Percentiles rank a stretch among this genome's conserved stretches.
Evolutionary conservation across 169 alveolate species (phyloP).

Genomic region (Toxoplasma gondii): DNA sequence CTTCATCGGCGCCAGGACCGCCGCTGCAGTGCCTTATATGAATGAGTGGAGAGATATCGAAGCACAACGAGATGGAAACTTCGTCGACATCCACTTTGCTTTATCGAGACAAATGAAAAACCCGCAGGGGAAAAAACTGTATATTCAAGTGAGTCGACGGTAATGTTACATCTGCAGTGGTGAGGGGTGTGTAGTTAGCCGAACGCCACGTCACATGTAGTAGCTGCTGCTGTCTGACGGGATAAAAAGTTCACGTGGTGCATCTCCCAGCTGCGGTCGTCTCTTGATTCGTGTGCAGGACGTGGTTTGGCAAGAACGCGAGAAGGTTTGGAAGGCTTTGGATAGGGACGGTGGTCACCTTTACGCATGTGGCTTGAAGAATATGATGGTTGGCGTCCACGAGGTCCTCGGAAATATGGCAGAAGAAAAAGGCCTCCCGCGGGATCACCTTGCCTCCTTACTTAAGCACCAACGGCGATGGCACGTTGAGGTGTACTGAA

Average conservation of each 20-base stretch:
- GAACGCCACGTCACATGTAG: not conserved
- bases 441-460: not conserved
- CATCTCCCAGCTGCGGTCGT: not conserved
- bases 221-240: not conserved
- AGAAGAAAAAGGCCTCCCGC: not conserved
- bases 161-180: not conserved
- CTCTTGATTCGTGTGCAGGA: not conserved
- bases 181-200: not conserved
- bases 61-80: not conserved
- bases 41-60: not conserved
- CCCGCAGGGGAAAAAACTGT: not conserved
- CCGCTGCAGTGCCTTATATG: slow-evolving; percentile 26
- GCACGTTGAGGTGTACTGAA: slow-evolving; percentile 51
- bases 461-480: slow-evolving; percentile 30
- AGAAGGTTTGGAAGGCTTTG: slow-evolving; percentile 33
- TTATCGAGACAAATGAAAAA: not conserved
- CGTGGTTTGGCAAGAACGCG: slow-evolving; percentile 25
- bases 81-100: slow-evolving; percentile 8
- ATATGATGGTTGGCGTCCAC: slow-evolving; percentile 56
- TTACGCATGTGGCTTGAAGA: slow-evolving; percentile 70
- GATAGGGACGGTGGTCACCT: slow-evolving; percentile 53
- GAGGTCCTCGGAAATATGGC: not conserved
- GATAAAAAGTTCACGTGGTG: not conserved
- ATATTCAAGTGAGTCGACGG: not conserved
- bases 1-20: slow-evolving; percentile 22